Evolutionary conservation across 176 grass and related monocot genomes (phyloP), one percentile per base, ranked within the genome.

Genomic region (Cenchrus fungigraminus): DNA sequence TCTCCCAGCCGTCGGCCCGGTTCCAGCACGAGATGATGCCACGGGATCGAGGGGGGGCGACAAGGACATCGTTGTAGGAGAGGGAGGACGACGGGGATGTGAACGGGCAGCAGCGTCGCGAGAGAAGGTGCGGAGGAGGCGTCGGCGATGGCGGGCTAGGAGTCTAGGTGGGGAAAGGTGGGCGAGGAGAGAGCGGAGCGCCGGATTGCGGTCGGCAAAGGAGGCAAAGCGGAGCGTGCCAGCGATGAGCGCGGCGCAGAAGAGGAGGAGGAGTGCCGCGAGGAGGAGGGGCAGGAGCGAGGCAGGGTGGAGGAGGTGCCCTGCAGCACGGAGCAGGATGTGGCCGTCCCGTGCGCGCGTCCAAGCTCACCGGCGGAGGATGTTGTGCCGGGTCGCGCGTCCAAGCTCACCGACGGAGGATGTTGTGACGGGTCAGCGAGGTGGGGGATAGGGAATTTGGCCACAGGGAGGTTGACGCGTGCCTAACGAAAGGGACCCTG

Each of bases 281-380:
- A 88, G 84, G 62, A 93, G 80, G 74, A 95, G 85, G 54, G 93
- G 73, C 29, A 87, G 93, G 85, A 94, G 91, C 4, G 87, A 91
- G 51, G 85, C 44, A 22, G 87, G 22, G 76, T 72, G 77, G 73
- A 98, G 86, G 80, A 94, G 65, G 71, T 87, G 83, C 22, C 25
- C 72, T 14, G 60, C 67, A 2, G 91, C 87, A 6, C 86, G 88
- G 45, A 89, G 91, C 61, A 93, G 89, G 12, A 90, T 70, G 34
- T 62, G 82, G 32, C 75, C 79, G 40, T 25, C 85, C 88, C 31
- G 88, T 89, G 32, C 90, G 88, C 66, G 81, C 74, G 50, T 89
- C 83, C 47, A 90, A 65, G 62, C 59, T 75, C 47, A 76, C 78
- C 52, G 88, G 49, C 7, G 80, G 82, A 9, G 57, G 71, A 34